Base-by-base conservation (phyloP, 352 stramenopile genomes). In the Globisporangium alternatum region DNA sequence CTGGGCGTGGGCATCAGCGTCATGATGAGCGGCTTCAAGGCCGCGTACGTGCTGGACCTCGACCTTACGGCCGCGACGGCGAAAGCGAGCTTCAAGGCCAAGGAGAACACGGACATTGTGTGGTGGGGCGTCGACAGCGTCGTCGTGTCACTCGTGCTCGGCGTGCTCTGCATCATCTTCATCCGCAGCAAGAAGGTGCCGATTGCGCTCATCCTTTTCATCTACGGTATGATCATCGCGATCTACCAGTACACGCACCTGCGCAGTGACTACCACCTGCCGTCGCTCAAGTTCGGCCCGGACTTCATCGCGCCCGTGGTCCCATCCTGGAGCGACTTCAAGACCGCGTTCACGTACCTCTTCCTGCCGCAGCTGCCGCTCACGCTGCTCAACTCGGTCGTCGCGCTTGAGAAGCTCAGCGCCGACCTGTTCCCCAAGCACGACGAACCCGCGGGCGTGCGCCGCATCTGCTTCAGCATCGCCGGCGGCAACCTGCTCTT, bases 311-410 rank as follows among this genome's bases (percentile, higher is more conserved):
- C 79, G 19, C 81, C 81, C 0, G 71, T 88, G 21, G 69, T 85
- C 43, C 87, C 86, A 1, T 80, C 80, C 8, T 64, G 62, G 31
- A 51, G 70, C 45, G 87, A 90, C 54, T 91, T 93, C 62, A 52
- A 77, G 56, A 56, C 71, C 41, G 92, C 84, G 5, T 96, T 98
- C 60, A 64, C 96, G 7, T 80, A 97, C 52, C 82, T 96, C 21
- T 88, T 93, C 25, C 64, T 98, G 44, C 90, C 94, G 12, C 94
- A 98, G 67, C 56, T 98, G 9, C 92, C 94, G 10, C 72, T 98
- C 9, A 97, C 94, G 25, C 83, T 95, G 25, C 73, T 98, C 48
- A 98, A 98, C 75, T 95, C 77, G 53, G 90, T 98, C n/a, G 82
- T 98, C 13, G 91, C 86, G 30, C 80, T 98, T 5, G 94, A 95